Base-by-base conservation (phyloP, 805 yeast species). In the Candida dendrica region DNA sequence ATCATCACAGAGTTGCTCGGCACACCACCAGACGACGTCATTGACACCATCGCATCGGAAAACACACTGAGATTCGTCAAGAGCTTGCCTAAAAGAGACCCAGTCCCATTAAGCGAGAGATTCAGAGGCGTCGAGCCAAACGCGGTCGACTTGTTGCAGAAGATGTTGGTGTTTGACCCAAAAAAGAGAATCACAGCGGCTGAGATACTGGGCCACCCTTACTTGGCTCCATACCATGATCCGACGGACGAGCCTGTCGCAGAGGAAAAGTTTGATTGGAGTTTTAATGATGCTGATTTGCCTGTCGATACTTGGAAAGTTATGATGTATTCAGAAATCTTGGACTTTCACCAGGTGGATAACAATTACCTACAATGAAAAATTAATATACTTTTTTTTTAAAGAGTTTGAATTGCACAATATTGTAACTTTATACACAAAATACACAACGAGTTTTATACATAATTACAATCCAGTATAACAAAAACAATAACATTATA, bases 271-370 rank as follows among this genome's bases (percentile, higher is more conserved):
- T 93, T 93, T 56, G 98, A 93, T 65, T 93, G 99, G 99, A 82
- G 93, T 56, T 91, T 91, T 64, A 91, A 93, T 62, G 98, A 95
- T 53, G 98, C 96, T 0, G 98, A 91, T 64, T 73, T 91, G 54
- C 97, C 98, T 3, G 93, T 93, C 15, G 98, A 93, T 58, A 88
- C 96, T 13, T 91, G 98, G 98, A 81, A 95, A 68, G 95, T 89
- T 16, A 91, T 93, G 98, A 91, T 93, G 96, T 93, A 93, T 66
- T 84, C 95, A 41, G 98, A 91, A 66, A 93, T 91, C 47, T 71
- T 93, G 51, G 97, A 91, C 61, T 91, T 89, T 75, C 98, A 91
- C 64, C 95, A 89, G 62, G 86, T 85, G 29, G 61, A 56, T 31
- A 56, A 52, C 39, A 45, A 44, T n/a, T 34, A 27, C 9, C 11